Base-by-base conservation (phyloP, 805 yeast species). In the Lipomyces yamadae region DNA sequence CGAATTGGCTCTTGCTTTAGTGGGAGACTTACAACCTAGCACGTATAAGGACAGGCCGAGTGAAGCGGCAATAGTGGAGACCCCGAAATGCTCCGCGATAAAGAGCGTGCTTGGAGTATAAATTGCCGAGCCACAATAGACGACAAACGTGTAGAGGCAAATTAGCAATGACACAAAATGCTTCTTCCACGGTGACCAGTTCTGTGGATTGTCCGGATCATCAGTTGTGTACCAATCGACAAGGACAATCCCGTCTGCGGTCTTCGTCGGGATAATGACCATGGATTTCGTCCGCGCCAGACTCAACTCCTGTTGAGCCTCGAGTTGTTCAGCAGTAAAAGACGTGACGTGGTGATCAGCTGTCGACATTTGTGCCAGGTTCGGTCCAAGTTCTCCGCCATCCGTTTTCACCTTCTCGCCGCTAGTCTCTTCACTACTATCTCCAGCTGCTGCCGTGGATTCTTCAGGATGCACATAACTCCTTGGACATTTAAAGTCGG, bases 61-160 rank as follows among this genome's bases (percentile, higher is more conserved):
- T 0, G 82, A 77, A 0, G 86, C 85, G 4, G 80, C 79, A 4
- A 81, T 82, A 42, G 76, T 76, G 15, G 82, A 77, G 3, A 83
- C 80, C 15, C 76, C 68, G 70, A 85, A 84, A 55, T 85, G 83
- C 34, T 76, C 75, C 75, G 78, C 80, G 34, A 87, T 73, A 18
- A 78, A 75, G 24, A 74, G 77, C 42, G 81, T 77, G 32, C 86
- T 84, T 0, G 89, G 88, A 0, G 88, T 81, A 67, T 83, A 81
- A 33, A 85, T 79, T 2, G 89, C 84, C 0, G 88, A 81, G 13
- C 86, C 87, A 80, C 85, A 82, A 66, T 87, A 86, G 0, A 84
- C 84, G 2, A 86, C 76, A 11, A 82, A 76, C 3, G 88, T 82
- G 59, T 85, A 74, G 15, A 84, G 67, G 68, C 83, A 78, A 10